Base-by-base conservation (phyloP, 106 monocot species). In the Dactylorhiza incarnata region DNA sequence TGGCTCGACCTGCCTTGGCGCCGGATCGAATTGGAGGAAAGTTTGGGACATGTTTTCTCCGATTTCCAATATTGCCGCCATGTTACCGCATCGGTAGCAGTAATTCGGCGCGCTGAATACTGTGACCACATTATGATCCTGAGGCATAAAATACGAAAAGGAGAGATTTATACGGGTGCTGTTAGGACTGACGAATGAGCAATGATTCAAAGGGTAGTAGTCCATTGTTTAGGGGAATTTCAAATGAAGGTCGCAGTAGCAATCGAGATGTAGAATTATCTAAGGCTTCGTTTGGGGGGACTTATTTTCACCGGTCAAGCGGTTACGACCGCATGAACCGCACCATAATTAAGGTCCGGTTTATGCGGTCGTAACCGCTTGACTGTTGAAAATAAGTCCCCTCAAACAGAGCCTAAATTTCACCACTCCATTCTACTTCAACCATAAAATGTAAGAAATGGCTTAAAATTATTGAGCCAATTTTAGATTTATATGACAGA, bases 31-130 rank as follows among this genome's bases (percentile, higher is more conserved):
- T 62, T 89, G 89, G 49, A 89, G 86, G 79, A 89, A 89, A 68
- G 86, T 89, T 48, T 86, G 86, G 65, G 81, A 83, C 89, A 89
- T 89, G 44, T 89, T 78, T 76, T 89, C 89, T 23, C 89, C 89
- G 25, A 89, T 85, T 70, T 89, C 89, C 51, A 89, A 48, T 73
- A 89, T 89, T 0, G 89, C 89, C 16, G 89, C 89, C 89, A 86
- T 86, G 81, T 89, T 89, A 54, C 89, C 89, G 45, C 86, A 86
- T 9, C 88, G 76, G 75, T 88, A 88, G 69, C 88, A 85, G 69
- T 88, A 88, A 58, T 88, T 88, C 66, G 88, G 89, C 14, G 89
- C 89, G 50, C 89, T 89, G 51, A 89, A 89, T 51, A 89, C 89
- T 7, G 89, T 89, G n/a, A 89, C 86, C 16, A 89, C 86, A 77